Base-by-base conservation (phyloP, 352 stramenopile species). In the Phytopythium litorale region DNA sequence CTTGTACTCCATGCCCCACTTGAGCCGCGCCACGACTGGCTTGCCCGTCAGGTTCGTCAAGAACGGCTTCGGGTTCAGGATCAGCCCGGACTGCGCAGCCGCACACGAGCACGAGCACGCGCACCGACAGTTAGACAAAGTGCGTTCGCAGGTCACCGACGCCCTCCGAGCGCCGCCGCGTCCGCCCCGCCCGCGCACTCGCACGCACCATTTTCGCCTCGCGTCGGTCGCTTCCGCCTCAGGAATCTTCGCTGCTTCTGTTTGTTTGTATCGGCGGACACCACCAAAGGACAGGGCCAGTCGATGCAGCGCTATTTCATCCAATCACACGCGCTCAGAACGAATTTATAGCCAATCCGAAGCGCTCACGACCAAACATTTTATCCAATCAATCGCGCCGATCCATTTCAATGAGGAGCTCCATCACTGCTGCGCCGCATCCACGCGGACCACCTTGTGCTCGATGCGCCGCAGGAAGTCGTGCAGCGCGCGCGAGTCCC, bases 1-100 rank as follows among this genome's bases (percentile, higher is more conserved):
- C 75, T 98, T 97, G 80, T 99, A 99, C 80, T 99, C 97, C 92
- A 99, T 98, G 35, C 97, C 97, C 98, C 97, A 99, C 82, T 99
- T 99, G 58, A 99, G 88, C 64, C 98, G 97, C 56, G 98, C 96
- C 66, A 98, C 87, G 40, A 99, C 95, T 21, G 79, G 66, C 72
- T 99, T 98, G 33, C 97, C 98, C 19, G 91, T 97, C 51, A 98
- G 85, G 46, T 94, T 91, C 37, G 87, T 92, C 64, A 98, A 84
- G 75, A 98, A 98, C 49, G 94, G 94, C 81, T 98, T 98, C 6
- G 94, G 94, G 78, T 98, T 98, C 56, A 98, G 76, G 65, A 98
- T 97, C 64, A 96, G 72, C 56, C 84, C 82, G 61, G 85, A 89
- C 87, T 96, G 45, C 45, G 21, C 45, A 33, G 21, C 15, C n/a